phyloP scores from a whole-genome alignment of 2,329 filamentous ascomycete genomes.

The Paramyrothecium roridum region DNA sequence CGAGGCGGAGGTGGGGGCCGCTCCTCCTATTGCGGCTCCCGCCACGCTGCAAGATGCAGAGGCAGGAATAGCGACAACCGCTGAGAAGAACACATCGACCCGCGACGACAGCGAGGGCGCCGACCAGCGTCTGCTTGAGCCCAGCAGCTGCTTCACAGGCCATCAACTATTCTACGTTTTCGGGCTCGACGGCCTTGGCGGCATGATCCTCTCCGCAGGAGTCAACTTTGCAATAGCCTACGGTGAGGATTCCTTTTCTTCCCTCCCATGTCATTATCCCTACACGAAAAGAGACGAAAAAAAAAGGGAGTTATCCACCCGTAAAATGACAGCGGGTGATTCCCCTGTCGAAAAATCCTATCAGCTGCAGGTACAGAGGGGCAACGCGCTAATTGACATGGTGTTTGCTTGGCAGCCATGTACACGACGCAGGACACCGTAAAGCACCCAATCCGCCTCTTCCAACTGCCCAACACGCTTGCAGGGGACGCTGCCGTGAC shows the following conservation, averaged over 20 bases:
- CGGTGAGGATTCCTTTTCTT: slow-evolving; percentile 26
- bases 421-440: slow-evolving; percentile 36
- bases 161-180: slow-evolving; percentile 49
- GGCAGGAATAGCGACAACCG: background rate
- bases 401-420: slow-evolving; percentile 33
- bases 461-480: slow-evolving; percentile 47
- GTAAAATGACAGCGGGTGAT: background rate
- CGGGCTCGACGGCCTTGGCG: slow-evolving; percentile 42
- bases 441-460: slow-evolving; percentile 40
- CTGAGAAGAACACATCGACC: background rate
- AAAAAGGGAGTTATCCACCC: background rate
- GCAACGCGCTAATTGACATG: background rate
- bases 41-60: background rate
- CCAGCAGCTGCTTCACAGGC: slow-evolving; percentile 34
- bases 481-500: slow-evolving; percentile 46
- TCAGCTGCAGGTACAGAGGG: background rate
- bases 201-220: slow-evolving; percentile 42
- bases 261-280: background rate
- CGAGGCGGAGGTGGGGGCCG: slow-evolving; percentile 16
- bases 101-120: slow-evolving; percentile 3
- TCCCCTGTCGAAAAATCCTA: background rate
- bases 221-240: slow-evolving; percentile 53
- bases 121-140: slow-evolving; percentile 23
- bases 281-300: too few relatives aligned
- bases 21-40: slow-evolving; percentile 7